Percentiles rank a stretch among this genome's conserved stretches.
phyloP scores from a whole-genome alignment of 805 yeast genomes.

The Teunomyces kruisii region DNA sequence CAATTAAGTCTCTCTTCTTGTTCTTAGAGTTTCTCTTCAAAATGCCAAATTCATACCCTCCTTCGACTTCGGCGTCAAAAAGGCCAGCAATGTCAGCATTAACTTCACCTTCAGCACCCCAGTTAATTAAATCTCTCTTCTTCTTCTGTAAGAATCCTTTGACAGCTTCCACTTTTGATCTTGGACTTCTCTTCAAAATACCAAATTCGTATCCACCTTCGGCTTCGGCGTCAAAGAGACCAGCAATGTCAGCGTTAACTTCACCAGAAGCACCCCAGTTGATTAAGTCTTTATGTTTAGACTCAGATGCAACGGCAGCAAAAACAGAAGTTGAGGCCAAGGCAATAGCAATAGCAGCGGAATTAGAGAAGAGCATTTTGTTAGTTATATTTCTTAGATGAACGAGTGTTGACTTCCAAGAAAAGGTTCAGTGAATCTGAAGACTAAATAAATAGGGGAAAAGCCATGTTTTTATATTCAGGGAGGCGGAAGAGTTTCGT shows the following conservation, averaged over 20 bases:
- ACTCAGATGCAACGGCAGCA: conserved; percentile 13
- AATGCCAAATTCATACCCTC: conserved; percentile 1
- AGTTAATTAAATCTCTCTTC: conserved; percentile 12
- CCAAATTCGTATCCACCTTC: conserved; percentile 9
- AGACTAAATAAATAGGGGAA: not conserved
- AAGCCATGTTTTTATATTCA: not conserved
- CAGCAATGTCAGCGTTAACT: conserved; percentile 9
- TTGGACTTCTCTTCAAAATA: not conserved
- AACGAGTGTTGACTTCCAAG: conserved; percentile 6
- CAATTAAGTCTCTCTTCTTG: conserved; percentile 12
- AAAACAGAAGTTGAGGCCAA: conserved; percentile 15
- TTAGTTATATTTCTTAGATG: not conserved
- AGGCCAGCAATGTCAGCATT: conserved; percentile 9
- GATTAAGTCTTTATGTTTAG: conserved; percentile 5
- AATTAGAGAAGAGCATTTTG: conserved; percentile 18
- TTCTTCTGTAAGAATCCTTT: not conserved
- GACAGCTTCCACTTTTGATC: conserved; percentile 6
- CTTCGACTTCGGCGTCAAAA: conserved; percentile 7
- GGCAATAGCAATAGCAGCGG: conserved; percentile 19
- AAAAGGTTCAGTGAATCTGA: not conserved
- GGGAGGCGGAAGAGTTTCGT: not conserved
- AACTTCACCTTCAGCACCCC: conserved; percentile 12
- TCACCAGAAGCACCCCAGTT: conserved; percentile 9
- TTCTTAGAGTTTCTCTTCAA: not conserved
- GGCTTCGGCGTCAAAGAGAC: conserved; percentile 8